Evolutionary conservation across 345 rosid genomes (phyloP).

Genomic region (Euclidium syriacum): DNA sequence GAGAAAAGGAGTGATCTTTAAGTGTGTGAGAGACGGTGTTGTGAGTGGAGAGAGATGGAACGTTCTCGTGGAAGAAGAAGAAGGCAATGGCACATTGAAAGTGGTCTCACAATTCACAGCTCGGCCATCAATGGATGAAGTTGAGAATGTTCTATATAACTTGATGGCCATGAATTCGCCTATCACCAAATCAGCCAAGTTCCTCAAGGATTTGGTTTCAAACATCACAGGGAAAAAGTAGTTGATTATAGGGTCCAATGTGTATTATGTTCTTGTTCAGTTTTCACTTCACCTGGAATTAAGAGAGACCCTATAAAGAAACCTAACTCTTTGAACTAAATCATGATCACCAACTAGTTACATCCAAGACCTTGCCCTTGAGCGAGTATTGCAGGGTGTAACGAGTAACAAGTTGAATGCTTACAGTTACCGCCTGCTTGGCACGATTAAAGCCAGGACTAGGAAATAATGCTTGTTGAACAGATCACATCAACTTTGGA

Average conservation of each 20-base stretch:
- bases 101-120: conserved; percentile 64
- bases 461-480: no score
- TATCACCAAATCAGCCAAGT: conserved; percentile 77
- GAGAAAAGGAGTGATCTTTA: conserved; percentile 62
- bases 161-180: conserved; percentile 88
- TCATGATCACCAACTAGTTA: neutral
- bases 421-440: conserved; percentile 41
- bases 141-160: conserved; percentile 72
- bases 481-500: neutral
- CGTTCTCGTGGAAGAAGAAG: conserved; percentile 76
- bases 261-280: neutral
- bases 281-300: neutral
- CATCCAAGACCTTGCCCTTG: conserved; percentile 53
- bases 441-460: no score
- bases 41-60: conserved; percentile 76
- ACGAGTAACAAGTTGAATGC: conserved; percentile 45
- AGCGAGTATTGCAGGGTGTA: conserved; percentile 43
- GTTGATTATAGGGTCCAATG: neutral
- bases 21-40: conserved; percentile 77
- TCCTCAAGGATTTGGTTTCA: conserved; percentile 59
- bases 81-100: conserved; percentile 53
- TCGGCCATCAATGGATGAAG: conserved; percentile 68
- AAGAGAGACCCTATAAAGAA: neutral
- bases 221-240: conserved; percentile 67
- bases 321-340: neutral